A percentile compares a stretch with the other conserved stretches of the same genome.
These are phyloP conservation scores for Plectosphaerella sp. DNA, from an alignment of 2,329 filamentous ascomycete species.

Conservation along the genomic window DNA sequence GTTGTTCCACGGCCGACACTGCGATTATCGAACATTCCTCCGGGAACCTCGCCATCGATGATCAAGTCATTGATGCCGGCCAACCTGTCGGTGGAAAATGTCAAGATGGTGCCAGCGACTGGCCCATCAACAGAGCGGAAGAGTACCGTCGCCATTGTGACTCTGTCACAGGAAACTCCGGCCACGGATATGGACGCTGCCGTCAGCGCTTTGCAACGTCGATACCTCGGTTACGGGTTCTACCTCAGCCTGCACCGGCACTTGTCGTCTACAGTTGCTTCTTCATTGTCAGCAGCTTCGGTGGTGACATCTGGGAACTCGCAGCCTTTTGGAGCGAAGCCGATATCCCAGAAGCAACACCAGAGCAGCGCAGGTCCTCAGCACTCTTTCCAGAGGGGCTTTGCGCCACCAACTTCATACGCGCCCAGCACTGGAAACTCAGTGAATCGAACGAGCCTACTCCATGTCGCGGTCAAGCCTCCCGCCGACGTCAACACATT, in stretches of 20 bases:
- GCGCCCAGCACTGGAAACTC: conserved; percentile 31
- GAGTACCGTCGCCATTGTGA: conserved; percentile 74
- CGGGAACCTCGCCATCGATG: conserved; percentile 52
- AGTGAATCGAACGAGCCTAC: conserved; percentile 40
- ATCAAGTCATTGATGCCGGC: conserved; percentile 56
- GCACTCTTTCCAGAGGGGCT: conserved; percentile 51
- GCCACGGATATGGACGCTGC: conserved; percentile 78
- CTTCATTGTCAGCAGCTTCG: conserved; percentile 30
- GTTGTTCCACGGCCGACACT: conserved; percentile 59
- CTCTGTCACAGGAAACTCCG: conserved; percentile 73
- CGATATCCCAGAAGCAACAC: conserved; percentile 40
- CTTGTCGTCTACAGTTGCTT: conserved; percentile 68
- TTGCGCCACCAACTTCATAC: conserved; percentile 75
- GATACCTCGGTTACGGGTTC: conserved; percentile 80
- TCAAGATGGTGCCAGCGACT: conserved; percentile 61
- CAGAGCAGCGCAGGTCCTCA: conserved; percentile 32
- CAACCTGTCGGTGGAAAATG: conserved; percentile 63
- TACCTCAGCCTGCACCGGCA: conserved; percentile 77
- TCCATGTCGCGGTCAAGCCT: conserved; percentile 68
- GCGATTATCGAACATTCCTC: conserved; percentile 56
- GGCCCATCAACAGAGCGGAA: conserved; percentile 60
- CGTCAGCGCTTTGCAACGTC: conserved; percentile 74
- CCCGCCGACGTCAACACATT: conserved; percentile 76
- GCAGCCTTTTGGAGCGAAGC: conserved; percentile 75
- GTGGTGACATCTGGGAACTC: conserved; percentile 43